Evolutionary conservation across 2,329 filamentous ascomycete genomes (phyloP), one percentile per base, ranked within the genome.

Genomic region (Paracoccidioides lutzii): DNA sequence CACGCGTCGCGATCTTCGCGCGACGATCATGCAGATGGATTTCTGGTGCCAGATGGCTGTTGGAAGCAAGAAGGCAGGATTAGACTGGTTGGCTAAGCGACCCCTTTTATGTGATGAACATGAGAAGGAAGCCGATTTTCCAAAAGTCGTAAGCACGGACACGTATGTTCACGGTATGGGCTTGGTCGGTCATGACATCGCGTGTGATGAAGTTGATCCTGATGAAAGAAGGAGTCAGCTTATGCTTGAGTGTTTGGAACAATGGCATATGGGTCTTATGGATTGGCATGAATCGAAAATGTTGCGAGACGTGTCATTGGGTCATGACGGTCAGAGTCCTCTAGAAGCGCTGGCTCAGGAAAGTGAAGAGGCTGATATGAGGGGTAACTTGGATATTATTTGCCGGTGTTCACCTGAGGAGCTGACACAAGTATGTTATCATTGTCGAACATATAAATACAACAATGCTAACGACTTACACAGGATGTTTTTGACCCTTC

Each of bases 31-130:
- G 55, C 90, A 97, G 59, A 78, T 98, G 33, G 85, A 95, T 67
- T 93, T 94, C 67, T 98, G 91, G 91, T 98, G 94, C 67, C 93
- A 98, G 68, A 90, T 97, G 71, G 89, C 86, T 0, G 82, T 98
- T 8, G 94, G 93, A 4, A 93, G 95, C 66, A 77, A 82, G n/a
- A 87, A 87, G 62, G 87, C 87, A 22, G 91, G 93, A 0, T 80
- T 95, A 46, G 87, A 91, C 63, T 98, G 94, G 91, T 88, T 95
- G 63, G 83, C 86, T 62, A 81, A 85, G 50, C 79, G 85, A 56
- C 91, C 84, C 82, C 87, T 88, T 7, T 80, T 78, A 46, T 87
- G 87, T 0, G 77, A 77, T 30, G 87, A 91, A 64, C 65, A 84
- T 3, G 84, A 91, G 63, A 75, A 80, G 53, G 69, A 83, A 46